Evolutionary conservation across 1,284 basidiomycete species (phyloP), one percentile per base, ranked within the genome.

Genomic region (Ganoderma sinense): DNA sequence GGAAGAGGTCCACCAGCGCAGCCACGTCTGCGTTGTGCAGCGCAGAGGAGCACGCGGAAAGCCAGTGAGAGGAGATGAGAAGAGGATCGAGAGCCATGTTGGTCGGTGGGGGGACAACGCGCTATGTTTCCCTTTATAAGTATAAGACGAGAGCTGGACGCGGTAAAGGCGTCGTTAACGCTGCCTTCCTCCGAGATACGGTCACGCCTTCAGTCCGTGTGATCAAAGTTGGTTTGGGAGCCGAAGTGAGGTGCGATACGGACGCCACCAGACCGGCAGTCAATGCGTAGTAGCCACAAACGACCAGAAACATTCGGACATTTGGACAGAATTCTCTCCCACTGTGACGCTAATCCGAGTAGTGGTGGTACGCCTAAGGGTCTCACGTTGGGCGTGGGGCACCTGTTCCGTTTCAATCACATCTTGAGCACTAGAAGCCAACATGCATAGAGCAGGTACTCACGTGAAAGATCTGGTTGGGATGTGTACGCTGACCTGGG

Each of bases 51-150:
- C 89, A 87, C 2, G 76, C 62, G 5, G 73, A 51, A 60, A 89
- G 82, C 88, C 89, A 91, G 13, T 79, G 76, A 31, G 77, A 73
- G 0, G 84, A 84, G 23, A 86, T 74, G 26, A 33, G 36, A 2
- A 31, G 48, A 13, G 69, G 61, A 29, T 73, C 53, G 31, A 67
- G 43, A 33, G 62, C 33, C 69, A 70, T 68, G 61, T 20, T 20
- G 20, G 3, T 23, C 7, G 7, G 8, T 16, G 18, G 18, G 18
- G 7, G 8, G n/a, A 48, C 10, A 1, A n/a, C n/a, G 45, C 6
- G 10, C 20, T 10, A 48, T 10, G 45, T 48, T 48, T 48, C n/a
- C 20, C 18, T 20, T n/a, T n/a, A n/a, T n/a, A n/a, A n/a, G n/a
- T 20, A 48, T 41, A 41, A 41, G 41, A 18, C 41, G 4, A 16